Conservation (phyloP, 2,329 filamentous ascomycete species). For the Exophiala sideris region DNA sequence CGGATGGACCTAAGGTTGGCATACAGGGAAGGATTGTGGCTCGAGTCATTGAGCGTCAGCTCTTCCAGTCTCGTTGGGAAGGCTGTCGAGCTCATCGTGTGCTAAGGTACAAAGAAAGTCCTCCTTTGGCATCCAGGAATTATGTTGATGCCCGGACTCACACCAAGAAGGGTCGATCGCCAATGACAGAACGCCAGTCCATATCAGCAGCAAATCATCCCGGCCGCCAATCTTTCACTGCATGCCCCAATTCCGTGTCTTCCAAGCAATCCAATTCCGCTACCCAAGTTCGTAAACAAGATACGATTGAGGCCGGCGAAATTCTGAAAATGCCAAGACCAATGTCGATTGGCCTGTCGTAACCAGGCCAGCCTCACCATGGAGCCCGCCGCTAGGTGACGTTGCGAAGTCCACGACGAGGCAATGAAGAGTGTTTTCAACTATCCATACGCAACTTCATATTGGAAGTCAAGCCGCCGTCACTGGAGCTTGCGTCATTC, state of each 20-base stretch:
- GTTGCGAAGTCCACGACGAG: not conserved
- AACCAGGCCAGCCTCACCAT: not conserved
- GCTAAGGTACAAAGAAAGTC: not conserved
- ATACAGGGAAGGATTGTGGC: slow-evolving; percentile 18
- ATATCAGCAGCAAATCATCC: too few species aligned
- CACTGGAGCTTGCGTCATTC: slow-evolving; percentile 2
- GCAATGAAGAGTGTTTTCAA: not conserved
- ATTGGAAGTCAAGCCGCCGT: slow-evolving; percentile 6
- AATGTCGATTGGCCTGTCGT: slow-evolving; percentile 4
- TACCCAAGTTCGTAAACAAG: not conserved
- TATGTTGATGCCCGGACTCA: not conserved
- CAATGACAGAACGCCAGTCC: too few species aligned
- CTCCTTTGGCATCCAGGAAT: not conserved
- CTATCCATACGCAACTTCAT: too few species aligned
- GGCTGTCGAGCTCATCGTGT: slow-evolving; percentile 7
- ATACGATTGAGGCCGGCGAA: not conserved
- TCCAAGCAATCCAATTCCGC: not conserved
- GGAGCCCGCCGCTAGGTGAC: too few species aligned
- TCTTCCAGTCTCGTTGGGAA: slow-evolving; percentile 25
- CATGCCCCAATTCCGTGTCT: not conserved
- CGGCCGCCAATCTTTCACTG: not conserved
- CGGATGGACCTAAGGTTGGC: slow-evolving; percentile 64
- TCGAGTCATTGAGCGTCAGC: slow-evolving; percentile 17
- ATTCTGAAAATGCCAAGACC: slow-evolving; percentile 16
- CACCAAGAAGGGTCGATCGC: not conserved